Base-by-base conservation (phyloP, 1,284 basidiomycete species). In the Tilletia horrida region DNA sequence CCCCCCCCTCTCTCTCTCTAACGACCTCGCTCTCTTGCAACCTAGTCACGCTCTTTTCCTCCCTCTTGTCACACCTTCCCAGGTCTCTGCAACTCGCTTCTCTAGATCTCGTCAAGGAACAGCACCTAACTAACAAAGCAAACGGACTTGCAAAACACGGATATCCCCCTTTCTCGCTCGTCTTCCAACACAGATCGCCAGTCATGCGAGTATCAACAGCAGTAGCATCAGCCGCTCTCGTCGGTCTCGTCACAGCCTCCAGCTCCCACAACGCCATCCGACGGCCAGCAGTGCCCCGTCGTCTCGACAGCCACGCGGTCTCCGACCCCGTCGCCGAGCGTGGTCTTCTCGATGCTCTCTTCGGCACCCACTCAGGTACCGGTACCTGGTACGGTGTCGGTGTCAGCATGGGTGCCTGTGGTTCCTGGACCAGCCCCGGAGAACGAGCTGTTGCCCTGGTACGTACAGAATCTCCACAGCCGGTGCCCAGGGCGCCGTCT, bases 201-300 rank as follows among this genome's bases (percentile, higher is more conserved):
- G 35, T 11, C 35, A 40, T 40, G 35, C 35, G 35, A 40, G 35
- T 11, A 40, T 40, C 35, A 40, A 6, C 35, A 40, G 35, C 35
- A 40, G 35, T 40, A 40, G 35, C 35, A 11, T 40, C 35, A 40
- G 35, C 35, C 35, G 35, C 35, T 11, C 35, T 40, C 35, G 11
- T 40, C 35, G 35, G 35, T 11, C 35, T 40, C 27, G 55, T 16
- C 55, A 27, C 23, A 16, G 31, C 55, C 16, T 40, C 55, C 55
- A 40, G 29, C 55, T 59, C 55, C 16, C 55, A 59, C 55, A 59
- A 59, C 29, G 55, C 55, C 55, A 59, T 59, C 55, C 55, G 55
- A 25, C 27, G 55, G 31, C 55, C 55, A 35, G 18, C 27, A 16
- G 8, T 59, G 27, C 55, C 55, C 29, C 55, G 55, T 29, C 55